Evolutionary conservation across 2,329 filamentous ascomycete genomes (phyloP).

Genomic region (Aureobasidium zeae): DNA sequence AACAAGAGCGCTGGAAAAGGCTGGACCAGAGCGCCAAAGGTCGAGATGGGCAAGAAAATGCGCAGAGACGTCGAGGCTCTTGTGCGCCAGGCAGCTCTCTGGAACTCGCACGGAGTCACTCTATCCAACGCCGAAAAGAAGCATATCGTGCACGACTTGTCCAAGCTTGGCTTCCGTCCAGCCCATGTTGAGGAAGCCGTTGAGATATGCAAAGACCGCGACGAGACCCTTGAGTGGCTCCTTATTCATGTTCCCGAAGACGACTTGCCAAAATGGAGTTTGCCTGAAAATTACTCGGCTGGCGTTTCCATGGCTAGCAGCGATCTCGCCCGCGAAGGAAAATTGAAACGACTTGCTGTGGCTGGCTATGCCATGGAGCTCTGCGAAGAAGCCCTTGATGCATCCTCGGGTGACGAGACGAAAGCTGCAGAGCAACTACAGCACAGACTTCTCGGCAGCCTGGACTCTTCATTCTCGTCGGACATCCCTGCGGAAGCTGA

Average conservation of each 20-base stretch:
- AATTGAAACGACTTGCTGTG: slow-evolving; percentile 70
- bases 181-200: slow-evolving; percentile 86
- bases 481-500: slow-evolving; percentile 35
- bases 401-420: slow-evolving; percentile 61
- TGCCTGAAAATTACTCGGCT: slow-evolving; percentile 85
- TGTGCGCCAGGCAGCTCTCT: slow-evolving; percentile 67
- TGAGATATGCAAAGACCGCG: slow-evolving; percentile 76
- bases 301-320: slow-evolving; percentile 79
- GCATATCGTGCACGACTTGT: slow-evolving; percentile 61
- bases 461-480: slow-evolving; percentile 32
- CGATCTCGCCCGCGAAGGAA: slow-evolving; percentile 70
- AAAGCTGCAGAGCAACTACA: slow-evolving; percentile 74
- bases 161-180: slow-evolving; percentile 71
- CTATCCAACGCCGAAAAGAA: slow-evolving; percentile 52
- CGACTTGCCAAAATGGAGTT: slow-evolving; percentile 82
- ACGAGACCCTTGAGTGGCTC: slow-evolving; percentile 92
- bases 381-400: slow-evolving; percentile 67
- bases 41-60: slow-evolving; percentile 82
- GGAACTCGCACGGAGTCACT: slow-evolving; percentile 71
- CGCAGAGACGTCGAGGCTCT: slow-evolving; percentile 70
- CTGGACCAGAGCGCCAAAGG: slow-evolving; percentile 78
- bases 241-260: slow-evolving; percentile 96
- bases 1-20: slow-evolving; percentile 44
- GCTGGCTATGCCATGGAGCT: slow-evolving; percentile 80
- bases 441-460: slow-evolving; percentile 46